phyloP scores from a whole-genome alignment of 129 eudicot genomes.

The Solidago caesia region DNA sequence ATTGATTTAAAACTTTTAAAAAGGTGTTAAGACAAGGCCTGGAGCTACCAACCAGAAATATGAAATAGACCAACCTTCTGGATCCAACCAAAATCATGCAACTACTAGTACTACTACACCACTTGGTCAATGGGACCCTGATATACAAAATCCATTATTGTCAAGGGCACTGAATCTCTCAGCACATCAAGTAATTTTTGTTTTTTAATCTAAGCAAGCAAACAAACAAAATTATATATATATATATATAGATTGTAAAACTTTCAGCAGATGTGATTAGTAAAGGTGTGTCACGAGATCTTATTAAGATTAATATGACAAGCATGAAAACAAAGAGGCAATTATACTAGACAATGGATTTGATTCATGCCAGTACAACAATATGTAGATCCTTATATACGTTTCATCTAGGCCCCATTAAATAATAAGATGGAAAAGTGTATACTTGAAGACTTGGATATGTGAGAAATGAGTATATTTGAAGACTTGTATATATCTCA shows the following conservation, averaged over 20 bases:
- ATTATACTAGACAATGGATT: background rate
- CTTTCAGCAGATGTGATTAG: background rate
- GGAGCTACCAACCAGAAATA: background rate
- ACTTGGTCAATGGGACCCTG: constrained; percentile 20
- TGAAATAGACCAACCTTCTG: background rate
- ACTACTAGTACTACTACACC: background rate
- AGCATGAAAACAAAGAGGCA: constrained; percentile 3
- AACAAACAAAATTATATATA: too few species aligned
- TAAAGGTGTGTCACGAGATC: background rate
- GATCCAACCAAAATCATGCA: background rate
- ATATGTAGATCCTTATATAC: constrained; percentile 7
- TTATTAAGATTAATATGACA: constrained; percentile 12
- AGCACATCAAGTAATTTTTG: background rate
- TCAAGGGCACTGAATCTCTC: constrained; percentile 20
- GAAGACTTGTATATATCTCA: too few species aligned
- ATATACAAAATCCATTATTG: background rate
- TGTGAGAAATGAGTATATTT: too few species aligned
- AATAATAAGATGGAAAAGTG: background rate
- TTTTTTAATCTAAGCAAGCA: too few species aligned
- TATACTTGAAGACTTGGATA: background rate
- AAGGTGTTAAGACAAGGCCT: background rate
- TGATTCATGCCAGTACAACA: constrained; percentile 15
- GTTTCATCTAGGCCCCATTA: background rate
- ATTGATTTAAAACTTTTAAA: constrained; percentile 10
- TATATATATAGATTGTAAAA: too few species aligned